Evolutionary conservation across 2,329 filamentous ascomycete species (phyloP).

Genomic region (Cytospora chrysosperma): DNA sequence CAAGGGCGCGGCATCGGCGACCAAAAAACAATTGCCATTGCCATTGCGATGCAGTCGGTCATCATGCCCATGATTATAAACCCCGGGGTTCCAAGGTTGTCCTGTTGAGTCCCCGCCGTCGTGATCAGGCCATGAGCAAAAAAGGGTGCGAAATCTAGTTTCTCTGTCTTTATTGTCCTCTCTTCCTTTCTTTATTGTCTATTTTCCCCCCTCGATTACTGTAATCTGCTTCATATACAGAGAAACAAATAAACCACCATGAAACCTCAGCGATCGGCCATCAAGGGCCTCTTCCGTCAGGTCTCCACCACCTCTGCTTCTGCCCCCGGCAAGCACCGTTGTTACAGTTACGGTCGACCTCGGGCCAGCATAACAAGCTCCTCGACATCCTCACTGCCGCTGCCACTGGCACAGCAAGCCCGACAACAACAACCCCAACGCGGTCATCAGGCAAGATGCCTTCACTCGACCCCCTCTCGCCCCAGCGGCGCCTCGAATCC

Average conservation of each 20-base stretch:
- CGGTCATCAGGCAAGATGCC: slow-evolving; percentile 5
- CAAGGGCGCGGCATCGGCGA: slow-evolving; percentile 2
- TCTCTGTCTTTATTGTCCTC: background rate
- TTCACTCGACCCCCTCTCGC: slow-evolving; percentile 28
- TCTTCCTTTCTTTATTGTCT: background rate
- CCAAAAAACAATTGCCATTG: background rate
- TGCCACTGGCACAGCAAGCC: background rate
- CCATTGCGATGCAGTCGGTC: background rate
- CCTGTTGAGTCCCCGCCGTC: background rate
- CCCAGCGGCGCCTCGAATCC: slow-evolving; percentile 66
- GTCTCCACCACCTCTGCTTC: slow-evolving; percentile 2
- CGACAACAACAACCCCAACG: background rate
- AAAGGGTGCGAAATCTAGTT: background rate
- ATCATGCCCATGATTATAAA: background rate
- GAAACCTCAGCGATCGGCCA: slow-evolving; percentile 25
- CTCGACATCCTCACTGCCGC: background rate
- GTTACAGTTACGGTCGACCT: background rate
- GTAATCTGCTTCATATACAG: background rate
- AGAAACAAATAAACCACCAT: slow-evolving; percentile 23
- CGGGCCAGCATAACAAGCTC: background rate
- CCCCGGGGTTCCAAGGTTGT: background rate
- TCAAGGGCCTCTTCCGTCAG: slow-evolving; percentile 26
- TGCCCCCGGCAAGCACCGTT: background rate
- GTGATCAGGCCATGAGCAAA: background rate
- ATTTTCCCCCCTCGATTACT: no score